These are phyloP conservation scores for Chaetomium olivaceum DNA, from an alignment of 2,329 filamentous ascomycete species.

Conservation along the genomic window DNA sequence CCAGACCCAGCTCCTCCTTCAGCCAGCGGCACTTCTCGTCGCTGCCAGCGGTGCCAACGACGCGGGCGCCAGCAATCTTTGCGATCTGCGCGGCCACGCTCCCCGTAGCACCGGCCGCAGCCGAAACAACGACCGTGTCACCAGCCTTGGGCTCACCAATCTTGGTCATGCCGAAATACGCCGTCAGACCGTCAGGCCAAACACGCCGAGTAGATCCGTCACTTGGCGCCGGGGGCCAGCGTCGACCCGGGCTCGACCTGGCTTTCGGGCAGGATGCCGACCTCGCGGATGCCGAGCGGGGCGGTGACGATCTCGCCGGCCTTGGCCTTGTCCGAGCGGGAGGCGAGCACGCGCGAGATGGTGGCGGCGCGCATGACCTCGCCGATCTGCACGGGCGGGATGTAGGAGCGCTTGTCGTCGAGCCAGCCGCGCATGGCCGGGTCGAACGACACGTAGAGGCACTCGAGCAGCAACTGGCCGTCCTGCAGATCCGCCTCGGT, in stretches of 20 bases:
- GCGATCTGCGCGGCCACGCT: conserved; percentile 67
- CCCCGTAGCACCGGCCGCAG: conserved; percentile 67
- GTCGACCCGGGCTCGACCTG: conserved; percentile 37
- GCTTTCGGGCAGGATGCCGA: conserved; percentile 52
- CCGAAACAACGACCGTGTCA: conserved; percentile 67
- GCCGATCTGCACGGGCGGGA: conserved; percentile 61
- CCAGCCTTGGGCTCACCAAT: conserved; percentile 62
- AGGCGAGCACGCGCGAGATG: conserved; percentile 54
- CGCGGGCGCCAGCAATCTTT: conserved; percentile 58
- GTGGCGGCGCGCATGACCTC: conserved; percentile 60
- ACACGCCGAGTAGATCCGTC: conserved; percentile 56
- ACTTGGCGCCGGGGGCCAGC: conserved; percentile 32
- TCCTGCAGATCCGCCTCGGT: conserved; percentile 49
- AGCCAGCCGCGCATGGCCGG: conserved; percentile 67
- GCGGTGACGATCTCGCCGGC: conserved; percentile 54
- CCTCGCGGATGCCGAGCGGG: conserved; percentile 58
- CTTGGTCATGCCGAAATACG: conserved; percentile 66
- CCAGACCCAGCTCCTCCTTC: conserved; percentile 55
- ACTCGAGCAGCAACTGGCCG: conserved; percentile 54
- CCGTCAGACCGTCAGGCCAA: conserved; percentile 63
- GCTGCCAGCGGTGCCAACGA: conserved; percentile 58
- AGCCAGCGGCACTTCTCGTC: conserved; percentile 59
- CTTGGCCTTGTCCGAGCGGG: conserved; percentile 47
- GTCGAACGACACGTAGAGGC: conserved; percentile 60
- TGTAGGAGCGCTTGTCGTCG: conserved; percentile 51